Evolutionary conservation across 495 filamentous ascomycete genomes (phyloP), one percentile per base, ranked within the genome.

Genomic region (Neurospora cerealis): DNA sequence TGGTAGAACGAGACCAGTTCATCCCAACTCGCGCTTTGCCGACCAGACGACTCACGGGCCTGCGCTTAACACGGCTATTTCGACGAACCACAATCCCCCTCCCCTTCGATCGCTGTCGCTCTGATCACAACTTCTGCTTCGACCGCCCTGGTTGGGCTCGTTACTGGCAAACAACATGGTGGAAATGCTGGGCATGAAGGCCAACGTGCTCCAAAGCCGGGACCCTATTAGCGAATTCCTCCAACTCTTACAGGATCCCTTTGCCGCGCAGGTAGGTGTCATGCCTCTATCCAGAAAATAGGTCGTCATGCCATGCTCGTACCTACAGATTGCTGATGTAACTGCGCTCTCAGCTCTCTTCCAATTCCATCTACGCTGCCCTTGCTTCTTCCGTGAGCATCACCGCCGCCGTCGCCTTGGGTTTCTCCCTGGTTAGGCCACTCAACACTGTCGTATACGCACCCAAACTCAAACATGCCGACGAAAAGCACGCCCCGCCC

Each of bases 401-500:
- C 75, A 92, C 93, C 34, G 73, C 89, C 74, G 77, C 90, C 73
- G 91, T 97, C 75, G 87, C 92, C 71, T 76, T 97, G 72, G 82
- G 88, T 77, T 99, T 98, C 87, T 97, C 92, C 78, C 84, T 97
- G 73, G 86, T 99, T 69, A 92, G 96, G 74, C 96, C 96, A 5
- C 93, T 93, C 80, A 94, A 98, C 79, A 90, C 88, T 54, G 85
- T 93, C 76, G 94, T 98, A 54, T 99, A 99, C 81, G 95, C 96
- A 5, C 96, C 96, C 44, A 96, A 97, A 77, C 86, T 96, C 74
- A 96, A 96, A 78, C 91, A 97, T 86, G 93, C 93, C 75, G 94
- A 99, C 80, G 89, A 92, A 74, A 95, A 93, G 84, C 94, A 97
- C 85, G 87, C 92, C 32, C 96, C 96, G n/a, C 96, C 96, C n/a